phyloP scores from a whole-genome alignment of 768 basidiomycete genomes.

The Termitomyces sp. region DNA sequence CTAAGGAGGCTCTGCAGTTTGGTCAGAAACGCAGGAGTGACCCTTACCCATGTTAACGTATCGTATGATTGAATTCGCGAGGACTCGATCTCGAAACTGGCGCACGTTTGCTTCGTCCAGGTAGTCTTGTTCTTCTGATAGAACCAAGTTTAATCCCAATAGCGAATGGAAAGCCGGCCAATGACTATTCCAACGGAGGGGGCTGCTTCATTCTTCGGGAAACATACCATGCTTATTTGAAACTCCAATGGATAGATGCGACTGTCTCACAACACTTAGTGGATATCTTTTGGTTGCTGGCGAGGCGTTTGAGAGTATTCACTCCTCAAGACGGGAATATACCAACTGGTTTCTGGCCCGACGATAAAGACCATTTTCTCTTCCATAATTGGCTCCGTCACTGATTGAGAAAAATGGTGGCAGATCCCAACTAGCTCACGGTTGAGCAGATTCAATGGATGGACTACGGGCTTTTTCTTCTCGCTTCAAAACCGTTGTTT shows the following conservation, averaged over 20 bases:
- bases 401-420: not conserved
- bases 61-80: not conserved
- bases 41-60: not conserved
- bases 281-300: conserved; percentile 24
- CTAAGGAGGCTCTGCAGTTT: conserved; percentile 49
- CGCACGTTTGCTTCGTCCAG: conserved; percentile 61
- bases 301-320: not conserved
- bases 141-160: conserved; percentile 54
- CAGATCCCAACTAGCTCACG: not conserved
- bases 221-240: conserved; percentile 51
- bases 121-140: conserved; percentile 62
- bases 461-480: not conserved
- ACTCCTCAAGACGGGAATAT: not conserved
- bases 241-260: conserved; percentile 45
- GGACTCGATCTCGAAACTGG: not conserved
- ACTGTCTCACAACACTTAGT: conserved; percentile 52
- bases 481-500: not conserved
- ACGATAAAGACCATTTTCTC: not conserved
- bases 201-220: conserved; percentile 66
- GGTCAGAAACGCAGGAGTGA: conserved; percentile 26
- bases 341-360: not conserved
- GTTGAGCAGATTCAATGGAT: not conserved
- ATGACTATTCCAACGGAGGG: conserved; percentile 17
- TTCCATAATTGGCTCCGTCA: too few species aligned
- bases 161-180: conserved; percentile 36